Conservation (phyloP, 2,329 filamentous ascomycete genomes). For the Fusarium sp. region DNA sequence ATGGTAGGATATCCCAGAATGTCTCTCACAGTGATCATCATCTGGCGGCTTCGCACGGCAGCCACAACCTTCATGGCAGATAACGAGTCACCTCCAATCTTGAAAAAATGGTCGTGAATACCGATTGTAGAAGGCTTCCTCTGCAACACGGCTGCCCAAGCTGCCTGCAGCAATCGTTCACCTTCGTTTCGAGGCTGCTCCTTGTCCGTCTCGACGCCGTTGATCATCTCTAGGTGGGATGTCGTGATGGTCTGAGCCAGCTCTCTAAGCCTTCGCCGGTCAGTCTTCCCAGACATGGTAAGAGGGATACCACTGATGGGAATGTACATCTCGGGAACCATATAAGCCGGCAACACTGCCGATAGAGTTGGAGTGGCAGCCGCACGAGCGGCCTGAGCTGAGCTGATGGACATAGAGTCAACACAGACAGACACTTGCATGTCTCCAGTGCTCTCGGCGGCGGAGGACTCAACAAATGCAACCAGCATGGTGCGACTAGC, state of each 20-base stretch:
- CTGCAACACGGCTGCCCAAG: background rate
- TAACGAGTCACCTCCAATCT: slow-evolving; percentile 20
- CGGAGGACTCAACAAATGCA: background rate
- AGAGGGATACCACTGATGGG: slow-evolving; percentile 23
- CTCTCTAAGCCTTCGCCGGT: slow-evolving; percentile 26
- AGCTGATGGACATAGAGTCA: slow-evolving; percentile 1
- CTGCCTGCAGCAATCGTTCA: background rate
- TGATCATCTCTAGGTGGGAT: background rate
- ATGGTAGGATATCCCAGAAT: slow-evolving; percentile 48
- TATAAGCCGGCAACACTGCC: slow-evolving; percentile 15
- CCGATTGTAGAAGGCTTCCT: slow-evolving; percentile 9
- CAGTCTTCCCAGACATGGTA: slow-evolving; percentile 36
- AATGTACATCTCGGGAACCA: slow-evolving; percentile 30
- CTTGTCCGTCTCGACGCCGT: background rate
- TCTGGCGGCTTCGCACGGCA: slow-evolving; percentile 48
- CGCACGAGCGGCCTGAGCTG: background rate
- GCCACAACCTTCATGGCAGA: slow-evolving; percentile 52
- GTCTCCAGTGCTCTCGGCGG: background rate
- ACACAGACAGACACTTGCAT: background rate
- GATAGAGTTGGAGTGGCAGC: slow-evolving; percentile 7
- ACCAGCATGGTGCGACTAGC: slow-evolving; percentile 3
- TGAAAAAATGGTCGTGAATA: slow-evolving; percentile 18
- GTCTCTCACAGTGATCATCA: slow-evolving; percentile 54
- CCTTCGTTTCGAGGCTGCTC: background rate
- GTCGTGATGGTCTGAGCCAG: slow-evolving; percentile 11